These are phyloP conservation scores for Crucihimalaya himalaica DNA, from an alignment of 345 rosid genomes.

Conservation along the genomic window DNA sequence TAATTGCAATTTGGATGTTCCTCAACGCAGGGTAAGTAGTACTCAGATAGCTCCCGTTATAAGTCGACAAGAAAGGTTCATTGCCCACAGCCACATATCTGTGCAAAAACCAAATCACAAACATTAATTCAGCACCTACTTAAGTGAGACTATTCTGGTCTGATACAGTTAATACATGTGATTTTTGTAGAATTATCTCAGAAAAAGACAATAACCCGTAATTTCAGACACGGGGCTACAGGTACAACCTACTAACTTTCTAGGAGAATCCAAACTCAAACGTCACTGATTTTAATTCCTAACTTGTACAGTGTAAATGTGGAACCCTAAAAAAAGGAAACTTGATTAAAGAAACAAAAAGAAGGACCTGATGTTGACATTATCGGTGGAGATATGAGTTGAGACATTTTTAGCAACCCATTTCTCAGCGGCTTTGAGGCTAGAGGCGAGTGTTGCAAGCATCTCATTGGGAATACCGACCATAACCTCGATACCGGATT, in stretches of 20 bases:
- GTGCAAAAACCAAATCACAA: constrained; percentile 31
- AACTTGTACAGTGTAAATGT: neutral
- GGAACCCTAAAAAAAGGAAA: constrained; percentile 36
- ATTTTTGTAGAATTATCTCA: neutral
- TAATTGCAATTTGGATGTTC: constrained; percentile 80
- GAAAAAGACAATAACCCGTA: neutral
- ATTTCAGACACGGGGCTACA: neutral
- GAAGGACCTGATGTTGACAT: constrained; percentile 77
- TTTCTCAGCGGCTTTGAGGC: constrained; percentile 79
- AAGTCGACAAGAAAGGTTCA: constrained; percentile 85
- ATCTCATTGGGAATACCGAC: constrained; percentile 97
- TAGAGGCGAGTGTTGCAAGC: constrained; percentile 66
- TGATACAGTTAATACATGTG: constrained; percentile 6
- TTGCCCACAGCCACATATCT: constrained; percentile 97
- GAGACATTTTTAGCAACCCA: constrained; percentile 93
- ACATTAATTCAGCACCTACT: neutral
- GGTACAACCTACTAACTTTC: constrained; percentile 2
- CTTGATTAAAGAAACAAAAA: constrained; percentile 1
- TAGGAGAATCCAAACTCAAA: constrained; percentile 13
- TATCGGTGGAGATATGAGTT: constrained; percentile 52
- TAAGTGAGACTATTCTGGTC: neutral
- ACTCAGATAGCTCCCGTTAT: constrained; percentile 64
- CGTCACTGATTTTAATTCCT: neutral
- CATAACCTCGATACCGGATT: constrained; percentile 85
- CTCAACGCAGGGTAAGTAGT: constrained; percentile 78